Evolutionary conservation across 805 yeast species (phyloP).

Genomic region (Tetrapisispora namnaoensis): DNA sequence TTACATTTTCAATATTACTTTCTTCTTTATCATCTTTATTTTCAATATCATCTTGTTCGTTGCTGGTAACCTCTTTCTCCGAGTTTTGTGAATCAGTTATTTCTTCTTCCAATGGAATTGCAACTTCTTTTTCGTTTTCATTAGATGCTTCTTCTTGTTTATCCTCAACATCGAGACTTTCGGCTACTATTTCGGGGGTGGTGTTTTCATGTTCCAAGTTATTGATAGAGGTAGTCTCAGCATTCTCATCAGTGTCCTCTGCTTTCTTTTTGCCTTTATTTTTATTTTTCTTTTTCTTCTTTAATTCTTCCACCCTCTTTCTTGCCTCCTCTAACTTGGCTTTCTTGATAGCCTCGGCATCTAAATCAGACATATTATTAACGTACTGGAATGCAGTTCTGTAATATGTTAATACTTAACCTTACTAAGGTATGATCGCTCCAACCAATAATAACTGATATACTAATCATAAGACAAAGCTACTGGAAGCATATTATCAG

Average conservation of each 20-base stretch:
- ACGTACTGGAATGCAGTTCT: too few species aligned
- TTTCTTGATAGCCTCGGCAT: conserved; percentile 30
- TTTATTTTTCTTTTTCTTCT: conserved; percentile 45
- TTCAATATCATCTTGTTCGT: not conserved
- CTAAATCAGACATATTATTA: conserved; percentile 28
- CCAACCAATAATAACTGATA: too few species aligned
- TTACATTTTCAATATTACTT: conserved; percentile 3
- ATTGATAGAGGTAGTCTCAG: conserved; percentile 5
- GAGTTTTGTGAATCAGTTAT: conserved; percentile 6
- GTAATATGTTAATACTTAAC: too few species aligned
- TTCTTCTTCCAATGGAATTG: not conserved
- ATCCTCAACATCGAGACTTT: conserved; percentile 2
- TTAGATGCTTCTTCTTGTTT: conserved; percentile 3
- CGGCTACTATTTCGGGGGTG: not conserved
- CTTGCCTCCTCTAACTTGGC: conserved; percentile 66
- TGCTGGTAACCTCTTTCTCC: not conserved
- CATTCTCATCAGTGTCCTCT: conserved; percentile 2
- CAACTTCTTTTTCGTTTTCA: not conserved
- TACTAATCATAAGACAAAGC: too few species aligned
- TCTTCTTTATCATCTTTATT: conserved; percentile 4
- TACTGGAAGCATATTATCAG: too few species aligned
- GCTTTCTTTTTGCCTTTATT: conserved; percentile 33
- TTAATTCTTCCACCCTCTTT: conserved; percentile 61
- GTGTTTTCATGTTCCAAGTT: not conserved
- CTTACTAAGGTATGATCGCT: too few species aligned